Evolutionary conservation across 768 basidiomycete species (phyloP).

Genomic region (Tephrocybe rancida): DNA sequence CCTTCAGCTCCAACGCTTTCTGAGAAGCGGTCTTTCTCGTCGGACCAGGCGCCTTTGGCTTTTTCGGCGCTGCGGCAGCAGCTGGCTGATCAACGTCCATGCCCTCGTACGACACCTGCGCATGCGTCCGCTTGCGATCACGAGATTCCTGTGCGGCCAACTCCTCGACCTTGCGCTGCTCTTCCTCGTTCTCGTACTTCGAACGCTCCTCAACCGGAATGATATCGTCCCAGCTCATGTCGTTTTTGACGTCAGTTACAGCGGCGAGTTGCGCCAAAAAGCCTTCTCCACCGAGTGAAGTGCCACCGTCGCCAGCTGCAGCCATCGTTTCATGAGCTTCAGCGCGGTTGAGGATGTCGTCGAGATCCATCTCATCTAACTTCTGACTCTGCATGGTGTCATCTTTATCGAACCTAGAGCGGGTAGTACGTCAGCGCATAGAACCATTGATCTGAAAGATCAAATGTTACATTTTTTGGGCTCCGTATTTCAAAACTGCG

Average conservation of each 20-base stretch:
- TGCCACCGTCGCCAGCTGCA: conserved; percentile 77
- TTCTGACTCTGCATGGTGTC: conserved; percentile 91
- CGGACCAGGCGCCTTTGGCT: conserved; percentile 70
- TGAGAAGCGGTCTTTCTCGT: conserved; percentile 91
- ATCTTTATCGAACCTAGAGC: conserved; percentile 93
- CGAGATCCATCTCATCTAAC: conserved; percentile 98
- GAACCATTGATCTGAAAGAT: conserved; percentile 2
- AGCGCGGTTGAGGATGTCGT: conserved; percentile 95
- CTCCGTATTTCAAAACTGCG: conserved; percentile 98
- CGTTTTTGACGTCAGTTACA: conserved; percentile 97
- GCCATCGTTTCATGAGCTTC: conserved; percentile 96
- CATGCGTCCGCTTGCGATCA: conserved; percentile 82
- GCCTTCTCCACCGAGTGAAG: conserved; percentile 96
- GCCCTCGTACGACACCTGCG: conserved; percentile 88
- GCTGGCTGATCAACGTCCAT: conserved; percentile 86
- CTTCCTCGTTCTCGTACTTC: conserved; percentile 81
- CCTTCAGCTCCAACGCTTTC: conserved; percentile 95
- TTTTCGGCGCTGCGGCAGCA: conserved; percentile 65
- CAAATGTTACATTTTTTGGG: conserved; percentile 82
- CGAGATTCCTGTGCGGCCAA: conserved; percentile 66
- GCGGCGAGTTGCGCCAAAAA: conserved; percentile 95
- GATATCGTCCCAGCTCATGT: conserved; percentile 99
- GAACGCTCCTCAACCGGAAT: conserved; percentile 92
- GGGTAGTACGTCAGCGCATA: conserved; percentile 10
- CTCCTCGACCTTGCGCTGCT: conserved; percentile 74